Base-by-base conservation (phyloP, 2,329 filamentous ascomycete genomes). In the Fusarium protoensiforme region DNA sequence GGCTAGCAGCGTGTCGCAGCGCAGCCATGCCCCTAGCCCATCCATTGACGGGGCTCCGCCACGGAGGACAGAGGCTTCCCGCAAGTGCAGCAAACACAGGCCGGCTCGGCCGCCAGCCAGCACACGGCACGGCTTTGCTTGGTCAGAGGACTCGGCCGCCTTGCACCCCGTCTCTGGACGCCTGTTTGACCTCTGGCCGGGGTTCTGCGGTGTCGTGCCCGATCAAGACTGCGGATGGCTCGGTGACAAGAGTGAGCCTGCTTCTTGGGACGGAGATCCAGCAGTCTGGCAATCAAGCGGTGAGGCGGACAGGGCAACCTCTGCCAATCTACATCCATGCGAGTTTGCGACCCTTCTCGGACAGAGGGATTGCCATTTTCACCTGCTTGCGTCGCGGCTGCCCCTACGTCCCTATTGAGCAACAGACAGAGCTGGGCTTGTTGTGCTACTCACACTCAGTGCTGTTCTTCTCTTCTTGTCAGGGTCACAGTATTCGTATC, bases 331-430 rank as follows among this genome's bases (percentile, higher is more conserved):
- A 56, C 61, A 67, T 60, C 48, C 68, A 61, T 59, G 60, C 36
- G 38, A 27, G 29, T 20, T 51, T 41, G 59, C 46, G 38, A 51
- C 54, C 46, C 59, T 68, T 61, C 58, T 63, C 31, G 54, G 60
- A 56, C 57, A 67, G 58, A 64, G 61, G 62, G 65, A 64, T 67
- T 67, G 56, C 68, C 71, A 60, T 67, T 69, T 64, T 61, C 60
- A 65, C 60, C 48, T 65, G 65, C 56, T 63, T 71, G 71, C 68
- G 53, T 71, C 65, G 65, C 35, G 56, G 53, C 61, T 27, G 64
- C 61, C 64, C 43, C 56, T 64, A 41, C 65, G 61, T 56, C 36
- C 56, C 59, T 56, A 61, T 69, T 43, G 39, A 48, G 24, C 43
- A 58, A 61, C 10, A 64, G 41, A 63, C 38, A 53, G 60, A 43